A percentile compares a stretch with the other conserved stretches of the same genome.
Evolutionary conservation across 2,329 filamentous ascomycete species (phyloP).

Genomic region (Aspergillus brasiliensis): DNA sequence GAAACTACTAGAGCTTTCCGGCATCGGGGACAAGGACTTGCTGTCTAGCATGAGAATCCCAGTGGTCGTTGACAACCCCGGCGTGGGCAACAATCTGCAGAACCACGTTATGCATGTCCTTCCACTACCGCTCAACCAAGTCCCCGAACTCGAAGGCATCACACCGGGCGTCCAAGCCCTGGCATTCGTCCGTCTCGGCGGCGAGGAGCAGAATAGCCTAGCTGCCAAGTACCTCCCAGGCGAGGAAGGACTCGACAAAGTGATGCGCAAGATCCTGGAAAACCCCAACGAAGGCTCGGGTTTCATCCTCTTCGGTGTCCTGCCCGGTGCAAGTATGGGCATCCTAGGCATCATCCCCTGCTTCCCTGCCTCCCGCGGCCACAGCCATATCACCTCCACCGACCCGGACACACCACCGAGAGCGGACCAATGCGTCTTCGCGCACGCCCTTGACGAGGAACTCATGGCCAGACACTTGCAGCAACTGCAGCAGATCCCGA

Average conservation of each 20-base stretch:
- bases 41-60: background rate
- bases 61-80: background rate
- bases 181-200: constrained; percentile 10
- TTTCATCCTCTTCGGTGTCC: background rate
- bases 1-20: constrained; percentile 62
- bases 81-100: background rate
- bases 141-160: background rate
- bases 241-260: background rate
- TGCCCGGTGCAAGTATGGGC: background rate
- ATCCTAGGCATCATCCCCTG: background rate
- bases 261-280: constrained; percentile 11
- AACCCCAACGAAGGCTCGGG: constrained; percentile 16
- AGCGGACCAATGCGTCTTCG: constrained; percentile 12
- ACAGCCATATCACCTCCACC: background rate
- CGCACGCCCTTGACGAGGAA: constrained; percentile 19
- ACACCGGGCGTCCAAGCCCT: constrained; percentile 14
- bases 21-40: constrained; percentile 53
- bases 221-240: background rate
- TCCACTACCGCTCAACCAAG: constrained; percentile 10
- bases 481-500: constrained; percentile 13
- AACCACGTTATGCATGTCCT: constrained; percentile 16
- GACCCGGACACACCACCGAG: background rate
- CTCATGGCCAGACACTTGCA: constrained; percentile 16
- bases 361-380: background rate
- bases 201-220: background rate